Evolutionary conservation across 306 rosid genomes (phyloP).

Genomic region (Prunus davidiana): DNA sequence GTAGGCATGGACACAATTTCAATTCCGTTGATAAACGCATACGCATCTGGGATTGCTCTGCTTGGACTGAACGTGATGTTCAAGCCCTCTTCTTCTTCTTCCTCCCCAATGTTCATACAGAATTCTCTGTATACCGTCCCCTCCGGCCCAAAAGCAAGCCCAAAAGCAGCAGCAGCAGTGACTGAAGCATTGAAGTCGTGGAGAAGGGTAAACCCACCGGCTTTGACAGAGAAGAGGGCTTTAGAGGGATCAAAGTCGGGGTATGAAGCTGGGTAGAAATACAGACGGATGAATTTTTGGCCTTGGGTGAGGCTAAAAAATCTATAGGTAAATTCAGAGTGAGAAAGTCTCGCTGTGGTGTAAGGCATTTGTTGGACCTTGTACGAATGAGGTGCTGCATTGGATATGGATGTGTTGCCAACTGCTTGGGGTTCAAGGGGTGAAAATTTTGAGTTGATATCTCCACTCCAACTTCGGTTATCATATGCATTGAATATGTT

Average conservation of each 20-base stretch:
- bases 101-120: neutral
- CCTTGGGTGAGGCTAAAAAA: neutral
- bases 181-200: slow-evolving; percentile 12
- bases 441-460: neutral
- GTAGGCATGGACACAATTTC: slow-evolving; percentile 64
- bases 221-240: slow-evolving; percentile 15
- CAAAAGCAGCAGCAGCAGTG: neutral
- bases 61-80: slow-evolving; percentile 15
- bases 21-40: too few species aligned
- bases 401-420: neutral
- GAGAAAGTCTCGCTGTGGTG: neutral
- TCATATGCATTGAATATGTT: too few species aligned
- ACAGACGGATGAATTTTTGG: slow-evolving; percentile 18
- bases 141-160: fast-evolving
- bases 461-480: neutral
- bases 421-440: neutral
- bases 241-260: neutral
- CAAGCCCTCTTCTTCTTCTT: neutral
- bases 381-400: neutral
- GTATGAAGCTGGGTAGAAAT: slow-evolving; percentile 1
- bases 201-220: slow-evolving; percentile 9
- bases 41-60: neutral
- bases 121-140: neutral
- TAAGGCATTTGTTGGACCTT: neutral
- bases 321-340: slow-evolving; percentile 9